These are phyloP conservation scores for Cicer cuneatum DNA, from an alignment of 306 rosid genomes.

Conservation along the genomic window DNA sequence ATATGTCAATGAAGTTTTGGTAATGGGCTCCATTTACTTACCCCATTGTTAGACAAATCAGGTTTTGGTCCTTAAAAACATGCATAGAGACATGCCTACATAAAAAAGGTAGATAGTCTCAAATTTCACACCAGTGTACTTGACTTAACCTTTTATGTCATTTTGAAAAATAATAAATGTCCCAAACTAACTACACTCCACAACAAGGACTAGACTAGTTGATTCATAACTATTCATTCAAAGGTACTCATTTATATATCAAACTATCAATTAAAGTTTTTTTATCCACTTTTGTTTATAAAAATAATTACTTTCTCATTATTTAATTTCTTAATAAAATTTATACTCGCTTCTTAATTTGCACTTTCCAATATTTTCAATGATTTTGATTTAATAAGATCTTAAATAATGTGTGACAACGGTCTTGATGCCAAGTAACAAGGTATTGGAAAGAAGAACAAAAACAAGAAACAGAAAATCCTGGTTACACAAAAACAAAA, in stretches of 20 bases:
- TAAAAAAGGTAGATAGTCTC: constrained; percentile 19
- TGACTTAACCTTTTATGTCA: constrained; percentile 16
- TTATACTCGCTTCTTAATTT: no score
- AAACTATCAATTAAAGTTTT: not conserved
- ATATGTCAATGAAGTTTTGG: not conserved
- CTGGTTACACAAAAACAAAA: constrained; percentile 51
- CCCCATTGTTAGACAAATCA: not conserved
- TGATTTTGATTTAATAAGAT: no score
- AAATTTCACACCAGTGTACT: constrained; percentile 39
- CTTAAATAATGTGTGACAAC: constrained; percentile 44
- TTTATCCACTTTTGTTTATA: not conserved
- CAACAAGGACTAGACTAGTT: constrained; percentile 38
- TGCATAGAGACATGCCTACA: not conserved
- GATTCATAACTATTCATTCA: constrained; percentile 46
- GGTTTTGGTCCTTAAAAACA: not conserved
- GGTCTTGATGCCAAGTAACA: constrained; percentile 42
- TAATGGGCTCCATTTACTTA: not conserved
- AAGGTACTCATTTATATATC: not conserved
- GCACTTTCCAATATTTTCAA: no score
- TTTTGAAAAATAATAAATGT: constrained; percentile 43
- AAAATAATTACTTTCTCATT: no score
- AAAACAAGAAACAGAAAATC: constrained; percentile 71
- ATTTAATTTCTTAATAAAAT: no score
- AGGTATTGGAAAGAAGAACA: constrained; percentile 51
- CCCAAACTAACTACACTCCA: constrained; percentile 43